phyloP scores from a whole-genome alignment of 1,139 yeast species.

The Wickerhamomyces sp. region DNA sequence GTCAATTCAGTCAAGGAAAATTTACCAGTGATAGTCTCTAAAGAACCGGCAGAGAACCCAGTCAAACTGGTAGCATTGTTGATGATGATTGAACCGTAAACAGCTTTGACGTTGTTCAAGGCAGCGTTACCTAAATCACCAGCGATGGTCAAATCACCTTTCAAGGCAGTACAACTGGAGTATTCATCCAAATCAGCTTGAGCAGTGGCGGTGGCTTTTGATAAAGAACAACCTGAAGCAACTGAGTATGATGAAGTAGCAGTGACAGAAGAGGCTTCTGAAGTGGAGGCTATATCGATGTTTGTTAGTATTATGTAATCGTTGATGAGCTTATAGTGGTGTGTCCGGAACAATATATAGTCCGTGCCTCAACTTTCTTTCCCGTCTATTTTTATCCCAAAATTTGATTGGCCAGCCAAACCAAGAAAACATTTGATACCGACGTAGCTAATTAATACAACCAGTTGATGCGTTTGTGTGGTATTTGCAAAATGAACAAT shows the following conservation, averaged over 20 bases:
- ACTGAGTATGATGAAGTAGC: conserved; percentile 26
- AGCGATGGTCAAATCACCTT: conserved; percentile 70
- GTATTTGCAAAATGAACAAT: too few relatives aligned
- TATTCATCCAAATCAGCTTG: conserved; percentile 74
- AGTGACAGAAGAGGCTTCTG: conserved; percentile 25
- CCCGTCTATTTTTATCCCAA: too few relatives aligned
- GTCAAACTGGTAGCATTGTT: conserved; percentile 59
- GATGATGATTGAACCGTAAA: conserved; percentile 71
- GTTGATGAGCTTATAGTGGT: not conserved
- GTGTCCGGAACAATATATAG: too few relatives aligned
- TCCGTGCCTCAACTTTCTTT: too few relatives aligned
- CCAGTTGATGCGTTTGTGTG: too few relatives aligned
- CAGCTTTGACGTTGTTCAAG: conserved; percentile 54
- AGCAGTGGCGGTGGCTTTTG: conserved; percentile 64
- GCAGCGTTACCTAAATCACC: conserved; percentile 58
- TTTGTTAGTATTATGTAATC: conserved; percentile 15
- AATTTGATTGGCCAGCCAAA: too few relatives aligned
- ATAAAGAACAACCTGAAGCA: conserved; percentile 36
- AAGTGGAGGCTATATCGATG: conserved; percentile 1
- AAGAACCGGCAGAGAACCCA: conserved; percentile 69
- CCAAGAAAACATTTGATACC: too few relatives aligned
- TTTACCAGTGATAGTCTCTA: conserved; percentile 69
- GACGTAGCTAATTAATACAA: too few relatives aligned
- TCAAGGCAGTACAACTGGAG: conserved; percentile 71
- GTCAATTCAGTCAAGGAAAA: conserved; percentile 63